phyloP scores from a whole-genome alignment of 129 eudicot species.

The Pulicaria dysenterica region DNA sequence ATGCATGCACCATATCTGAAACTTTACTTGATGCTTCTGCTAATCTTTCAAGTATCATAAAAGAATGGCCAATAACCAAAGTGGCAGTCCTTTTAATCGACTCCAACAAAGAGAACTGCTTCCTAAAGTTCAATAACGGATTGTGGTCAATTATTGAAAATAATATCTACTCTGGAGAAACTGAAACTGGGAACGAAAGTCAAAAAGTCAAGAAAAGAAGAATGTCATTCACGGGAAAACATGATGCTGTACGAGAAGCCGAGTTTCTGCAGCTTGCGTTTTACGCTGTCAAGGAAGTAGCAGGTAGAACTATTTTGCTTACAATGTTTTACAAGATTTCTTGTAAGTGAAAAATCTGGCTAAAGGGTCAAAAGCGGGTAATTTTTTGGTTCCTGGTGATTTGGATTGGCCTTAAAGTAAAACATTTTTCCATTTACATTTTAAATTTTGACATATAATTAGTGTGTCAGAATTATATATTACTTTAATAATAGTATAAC shows the following conservation, averaged over 20 bases:
- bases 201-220: slow-evolving; percentile 22
- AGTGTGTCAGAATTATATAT: neutral
- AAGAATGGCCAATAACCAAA: slow-evolving; percentile 62
- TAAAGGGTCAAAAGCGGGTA: neutral
- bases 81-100: slow-evolving; percentile 74
- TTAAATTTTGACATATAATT: neutral
- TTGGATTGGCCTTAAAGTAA: neutral
- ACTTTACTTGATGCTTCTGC: slow-evolving; percentile 58
- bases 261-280: slow-evolving; percentile 46
- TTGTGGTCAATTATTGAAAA: slow-evolving; percentile 69
- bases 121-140: slow-evolving; percentile 52
- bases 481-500: neutral
- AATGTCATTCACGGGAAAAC: neutral
- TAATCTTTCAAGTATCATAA: slow-evolving; percentile 35
- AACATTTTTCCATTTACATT: neutral
- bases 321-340: neutral
- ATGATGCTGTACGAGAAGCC: slow-evolving; percentile 36
- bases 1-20: slow-evolving; percentile 68
- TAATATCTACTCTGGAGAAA: slow-evolving; percentile 29
- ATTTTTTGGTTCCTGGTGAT: neutral
- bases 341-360: neutral
- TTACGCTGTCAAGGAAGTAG: slow-evolving; percentile 47
- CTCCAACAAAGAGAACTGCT: slow-evolving; percentile 63
- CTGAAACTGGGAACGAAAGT: slow-evolving; percentile 17
- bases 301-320: slow-evolving; percentile 40